Evolutionary conservation across 83 land plant species (phyloP).

Genomic region (Diphasiastrum complanatum): DNA sequence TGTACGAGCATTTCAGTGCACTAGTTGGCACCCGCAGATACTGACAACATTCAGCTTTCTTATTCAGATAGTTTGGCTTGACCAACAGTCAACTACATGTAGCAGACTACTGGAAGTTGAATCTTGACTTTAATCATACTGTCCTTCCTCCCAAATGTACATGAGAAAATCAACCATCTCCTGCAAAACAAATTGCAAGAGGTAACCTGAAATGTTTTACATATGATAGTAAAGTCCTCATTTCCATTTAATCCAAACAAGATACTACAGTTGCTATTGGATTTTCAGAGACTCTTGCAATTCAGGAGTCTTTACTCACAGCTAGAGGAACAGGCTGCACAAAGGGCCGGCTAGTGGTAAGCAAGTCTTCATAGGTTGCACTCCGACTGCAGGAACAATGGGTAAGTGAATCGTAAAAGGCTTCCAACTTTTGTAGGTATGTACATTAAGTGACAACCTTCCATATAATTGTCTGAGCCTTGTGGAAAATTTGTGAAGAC

Average conservation of each 20-base stretch:
- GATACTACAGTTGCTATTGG: not conserved
- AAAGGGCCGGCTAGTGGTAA: constrained; percentile 51
- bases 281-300: not conserved
- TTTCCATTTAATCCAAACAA: not conserved
- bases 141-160: constrained; percentile 60
- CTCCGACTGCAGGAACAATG: constrained; percentile 74
- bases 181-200: constrained; percentile 36
- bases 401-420: too few relatives aligned
- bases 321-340: constrained; percentile 57
- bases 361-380: constrained; percentile 64
- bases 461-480: too few relatives aligned
- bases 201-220: too few relatives aligned
- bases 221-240: not conserved
- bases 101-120: too few relatives aligned
- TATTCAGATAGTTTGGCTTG: too few relatives aligned
- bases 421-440: too few relatives aligned
- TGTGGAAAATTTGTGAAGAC: too few relatives aligned
- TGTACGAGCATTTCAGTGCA: too few relatives aligned
- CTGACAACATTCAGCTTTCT: too few relatives aligned
- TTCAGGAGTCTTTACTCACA: constrained; percentile 26
- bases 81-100: too few relatives aligned
- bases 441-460: too few relatives aligned
- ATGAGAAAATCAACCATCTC: constrained; percentile 65
- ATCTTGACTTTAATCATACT: constrained; percentile 47
- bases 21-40: too few relatives aligned